phyloP scores from a whole-genome alignment of 2,329 filamentous ascomycete species.

The Cladosporium cucumerinum region DNA sequence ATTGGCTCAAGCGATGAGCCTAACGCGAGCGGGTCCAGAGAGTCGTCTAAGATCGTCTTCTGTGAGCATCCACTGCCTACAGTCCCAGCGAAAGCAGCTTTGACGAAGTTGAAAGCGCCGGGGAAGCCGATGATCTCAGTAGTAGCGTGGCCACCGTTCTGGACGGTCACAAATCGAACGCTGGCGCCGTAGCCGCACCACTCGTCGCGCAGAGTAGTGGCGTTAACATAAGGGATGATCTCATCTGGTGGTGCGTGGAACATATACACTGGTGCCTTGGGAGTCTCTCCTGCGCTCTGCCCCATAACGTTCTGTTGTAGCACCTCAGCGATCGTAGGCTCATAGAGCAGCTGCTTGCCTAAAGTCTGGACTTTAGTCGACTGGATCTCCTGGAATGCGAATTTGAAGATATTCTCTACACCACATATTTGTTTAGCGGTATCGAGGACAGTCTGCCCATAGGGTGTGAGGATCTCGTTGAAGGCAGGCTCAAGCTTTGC shows the following conservation, averaged over 20 bases:
- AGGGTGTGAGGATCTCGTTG: constrained; percentile 23
- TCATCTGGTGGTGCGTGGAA: constrained; percentile 29
- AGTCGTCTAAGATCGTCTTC: constrained; percentile 20
- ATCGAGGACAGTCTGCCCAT: constrained; percentile 21
- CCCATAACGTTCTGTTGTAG: constrained; percentile 27
- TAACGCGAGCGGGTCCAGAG: constrained; percentile 25
- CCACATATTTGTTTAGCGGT: constrained; percentile 25
- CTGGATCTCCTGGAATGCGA: constrained; percentile 18
- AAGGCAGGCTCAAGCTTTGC: constrained; percentile 23
- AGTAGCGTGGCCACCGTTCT: constrained; percentile 27
- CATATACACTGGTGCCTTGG: constrained; percentile 29
- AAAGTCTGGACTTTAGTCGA: constrained; percentile 5
- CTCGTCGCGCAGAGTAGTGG: constrained; percentile 23
- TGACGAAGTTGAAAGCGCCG: constrained; percentile 26
- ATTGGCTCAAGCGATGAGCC: constrained; percentile 29
- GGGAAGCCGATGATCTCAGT: constrained; percentile 28
- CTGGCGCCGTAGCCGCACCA: constrained; percentile 31
- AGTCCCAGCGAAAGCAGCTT: constrained; percentile 27
- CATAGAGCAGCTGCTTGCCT: constrained; percentile 25
- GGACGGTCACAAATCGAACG: constrained; percentile 29
- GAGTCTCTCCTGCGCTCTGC: constrained; percentile 22
- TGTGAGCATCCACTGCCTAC: constrained; percentile 20
- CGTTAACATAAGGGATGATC: constrained; percentile 31
- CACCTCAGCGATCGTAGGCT: constrained; percentile 23
- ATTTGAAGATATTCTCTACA: constrained; percentile 24